Evolutionary conservation across 257 asterid genomes (phyloP), one percentile per base, ranked within the genome.

Genomic region (Scutellaria minor): DNA sequence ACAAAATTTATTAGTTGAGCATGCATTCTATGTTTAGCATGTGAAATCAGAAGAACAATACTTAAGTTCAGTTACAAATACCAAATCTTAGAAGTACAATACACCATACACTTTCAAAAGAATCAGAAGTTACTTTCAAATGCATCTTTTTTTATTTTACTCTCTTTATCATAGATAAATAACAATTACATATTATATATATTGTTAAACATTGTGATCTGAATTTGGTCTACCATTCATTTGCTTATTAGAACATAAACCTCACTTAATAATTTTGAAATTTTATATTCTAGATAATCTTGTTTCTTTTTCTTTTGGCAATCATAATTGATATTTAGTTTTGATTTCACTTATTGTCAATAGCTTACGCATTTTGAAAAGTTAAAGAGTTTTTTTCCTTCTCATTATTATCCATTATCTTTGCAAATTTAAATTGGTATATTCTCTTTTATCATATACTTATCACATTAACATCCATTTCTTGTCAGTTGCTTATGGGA

Each of bases 1-100:
- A 73, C 68, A 75, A 80, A 64, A 52, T 72, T 47, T 54, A 40
- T 79, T 22, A 75, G 75, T 76, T 58, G 39, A 70, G 71, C 58
- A 78, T 71, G 57, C 9, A 56, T 68, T 50, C 54, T 18, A 56
- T 50, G 46, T 63, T 61, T 61, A 39, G 39, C 64, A 48, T 70
- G 37, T 64, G 47, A 31, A 31, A 31, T 3, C 37, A 31, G 37
- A 31, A 31, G 37, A 31, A 31, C 37, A 31, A 55, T 4, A 24
- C 37, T 20, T 39, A 9, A 2, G 6, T 53, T 53, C 35, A 55
- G 2, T 22, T 5, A 55, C 15, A 22, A 3, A 9, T 9, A 9
- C 8, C 62, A 55, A 22, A 55, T 55, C 37, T 4, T 0, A 55
- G 11, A 55, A 20, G 24, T 55, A 24, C 61, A 22, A 13, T 10